A percentile compares a stretch with the other conserved stretches of the same genome.
Conservation (phyloP, 2,329 filamentous ascomycete species). For the Trichoderma pleuroti region DNA sequence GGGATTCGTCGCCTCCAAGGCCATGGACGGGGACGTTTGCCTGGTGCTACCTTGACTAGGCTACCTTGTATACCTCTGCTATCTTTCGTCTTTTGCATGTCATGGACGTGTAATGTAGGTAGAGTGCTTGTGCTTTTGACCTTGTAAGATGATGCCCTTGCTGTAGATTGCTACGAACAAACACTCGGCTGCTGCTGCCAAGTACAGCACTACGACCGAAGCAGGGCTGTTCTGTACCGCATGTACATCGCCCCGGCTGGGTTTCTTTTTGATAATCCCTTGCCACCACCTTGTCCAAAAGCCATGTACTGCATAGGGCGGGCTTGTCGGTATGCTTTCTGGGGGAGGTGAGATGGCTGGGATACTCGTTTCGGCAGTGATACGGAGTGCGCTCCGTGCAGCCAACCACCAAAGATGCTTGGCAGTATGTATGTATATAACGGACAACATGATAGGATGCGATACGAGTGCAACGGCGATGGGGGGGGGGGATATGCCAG, state of each 20-base stretch:
- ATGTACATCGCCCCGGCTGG: neutral
- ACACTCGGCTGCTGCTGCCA: neutral
- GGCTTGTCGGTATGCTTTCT: neutral
- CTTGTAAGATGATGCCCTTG: neutral
- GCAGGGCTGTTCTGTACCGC: too few relatives aligned
- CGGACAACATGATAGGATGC: neutral
- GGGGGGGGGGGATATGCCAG: neutral
- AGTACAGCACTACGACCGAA: neutral
- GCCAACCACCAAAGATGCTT: neutral
- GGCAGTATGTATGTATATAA: neutral
- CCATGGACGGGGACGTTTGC: constrained; percentile 2
- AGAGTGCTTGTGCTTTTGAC: neutral
- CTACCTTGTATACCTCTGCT: neutral
- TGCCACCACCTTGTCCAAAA: neutral
- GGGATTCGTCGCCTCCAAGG: neutral
- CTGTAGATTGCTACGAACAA: neutral
- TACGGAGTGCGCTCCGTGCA: neutral
- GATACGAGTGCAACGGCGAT: neutral
- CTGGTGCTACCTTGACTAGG: neutral
- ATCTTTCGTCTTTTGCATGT: neutral
- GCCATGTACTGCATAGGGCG: neutral
- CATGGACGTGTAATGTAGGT: neutral
- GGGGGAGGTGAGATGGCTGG: neutral
- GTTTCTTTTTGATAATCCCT: neutral
- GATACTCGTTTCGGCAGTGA: neutral